Base-by-base conservation (phyloP, 148 eudicot genomes). In the Chenopodium berlandieri region DNA sequence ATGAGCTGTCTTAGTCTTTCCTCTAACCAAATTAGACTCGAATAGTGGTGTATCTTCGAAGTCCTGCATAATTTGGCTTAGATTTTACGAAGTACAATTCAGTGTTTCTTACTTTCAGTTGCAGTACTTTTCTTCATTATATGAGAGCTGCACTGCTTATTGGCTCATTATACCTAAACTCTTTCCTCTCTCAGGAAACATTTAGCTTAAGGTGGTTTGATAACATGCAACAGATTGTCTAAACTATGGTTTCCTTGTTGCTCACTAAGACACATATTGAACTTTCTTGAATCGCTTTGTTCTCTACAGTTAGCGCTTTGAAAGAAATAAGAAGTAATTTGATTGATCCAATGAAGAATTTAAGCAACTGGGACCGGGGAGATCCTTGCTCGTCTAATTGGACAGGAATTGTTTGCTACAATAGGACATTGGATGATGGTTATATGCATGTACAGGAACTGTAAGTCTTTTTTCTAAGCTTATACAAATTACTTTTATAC, bases 381-480 rank as follows among this genome's bases (percentile, higher is more conserved):
- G 91, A 89, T 80, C 89, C 91, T 30, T 87, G 91, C 76, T 74
- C 46, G 47, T 84, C 91, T 6, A 87, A 89, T 74, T 89, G 89
- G 91, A 89, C 88, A 34, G 91, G 91, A n/a, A 86, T 89, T 68
- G 79, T 89, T 20, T 89, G 91, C 76, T 82, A 79, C 65, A 65
- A 77, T 23, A 71, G 30, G 62, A 64, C 84, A 52, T 5, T 66
- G 54, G 65, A 47, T 22, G 91, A 89, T 80, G 91, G 91, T 25
- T 89, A 87, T 66, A 64, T 85, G 47, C 91, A 89, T 47, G 70
- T 89, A 77, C 87, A 70, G 70, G 87, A 89, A 78, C 71, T 89
- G 91, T 89, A 83, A 81, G 89, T 85, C 71, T 20, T 44, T 73
- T 74, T 30, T 62, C 12, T 11, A n/a, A 71, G 58, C 22, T 31